Evolutionary conservation across 2,329 filamentous ascomycete genomes (phyloP).

Genomic region (Magnaporthiopsis rhizophila): DNA sequence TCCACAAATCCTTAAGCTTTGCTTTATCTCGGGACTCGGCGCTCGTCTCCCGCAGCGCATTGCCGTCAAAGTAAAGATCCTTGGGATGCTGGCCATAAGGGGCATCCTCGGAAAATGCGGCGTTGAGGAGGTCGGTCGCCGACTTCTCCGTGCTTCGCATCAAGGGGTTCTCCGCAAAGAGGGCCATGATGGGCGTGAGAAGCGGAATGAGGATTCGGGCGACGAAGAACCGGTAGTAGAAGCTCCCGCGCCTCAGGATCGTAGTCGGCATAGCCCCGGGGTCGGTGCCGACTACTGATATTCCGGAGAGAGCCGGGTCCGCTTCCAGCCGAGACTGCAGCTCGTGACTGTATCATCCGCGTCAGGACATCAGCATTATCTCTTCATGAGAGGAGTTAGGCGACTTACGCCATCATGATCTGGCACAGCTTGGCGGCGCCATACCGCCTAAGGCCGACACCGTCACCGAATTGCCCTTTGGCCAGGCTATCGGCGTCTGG

Average conservation of each 20-base stretch:
- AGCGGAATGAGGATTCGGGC: constrained; percentile 12
- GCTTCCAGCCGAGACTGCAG: constrained; percentile 20
- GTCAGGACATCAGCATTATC: too few species aligned
- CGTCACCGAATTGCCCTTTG: constrained; percentile 18
- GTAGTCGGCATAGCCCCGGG: constrained; percentile 23
- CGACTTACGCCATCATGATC: constrained; percentile 23
- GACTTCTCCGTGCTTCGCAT: constrained; percentile 20
- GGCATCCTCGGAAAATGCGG: constrained; percentile 18
- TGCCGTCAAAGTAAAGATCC: constrained; percentile 24
- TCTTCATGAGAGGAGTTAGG: too few species aligned
- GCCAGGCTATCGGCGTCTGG: constrained; percentile 17
- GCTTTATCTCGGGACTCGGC: constrained; percentile 19
- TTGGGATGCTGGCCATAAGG: constrained; percentile 20
- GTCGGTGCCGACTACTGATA: constrained; percentile 25
- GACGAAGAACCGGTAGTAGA: constrained; percentile 13
- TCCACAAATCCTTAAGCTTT: constrained; percentile 22
- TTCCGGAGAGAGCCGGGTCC: constrained; percentile 19
- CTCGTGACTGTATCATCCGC: constrained; percentile 16
- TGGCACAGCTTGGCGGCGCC: constrained; percentile 24
- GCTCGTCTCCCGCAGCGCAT: constrained; percentile 11
- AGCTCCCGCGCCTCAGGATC: constrained; percentile 15
- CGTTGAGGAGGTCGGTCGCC: constrained; percentile 21
- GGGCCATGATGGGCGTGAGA: constrained; percentile 11
- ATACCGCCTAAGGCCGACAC: constrained; percentile 22
- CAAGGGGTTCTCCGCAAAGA: constrained; percentile 16